These are phyloP conservation scores for Primulina eburnea DNA, from an alignment of 257 asterid species.

Conservation along the genomic window DNA sequence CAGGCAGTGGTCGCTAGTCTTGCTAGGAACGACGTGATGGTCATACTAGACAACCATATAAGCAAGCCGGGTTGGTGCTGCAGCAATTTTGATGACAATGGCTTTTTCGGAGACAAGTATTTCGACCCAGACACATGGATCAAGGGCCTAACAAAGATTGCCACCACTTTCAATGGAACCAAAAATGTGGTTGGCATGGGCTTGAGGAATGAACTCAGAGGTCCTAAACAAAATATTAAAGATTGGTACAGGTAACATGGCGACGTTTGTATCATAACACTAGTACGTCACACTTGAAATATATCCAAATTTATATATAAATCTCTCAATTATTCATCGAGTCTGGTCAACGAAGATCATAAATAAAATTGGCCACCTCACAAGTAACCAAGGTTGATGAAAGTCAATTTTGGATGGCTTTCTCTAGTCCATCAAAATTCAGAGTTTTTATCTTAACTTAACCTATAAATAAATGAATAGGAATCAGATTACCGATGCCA, in stretches of 20 bases:
- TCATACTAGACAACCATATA: slow-evolving; percentile 79
- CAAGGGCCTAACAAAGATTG: slow-evolving; percentile 67
- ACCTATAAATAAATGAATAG: too few relatives aligned
- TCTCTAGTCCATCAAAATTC: too few relatives aligned
- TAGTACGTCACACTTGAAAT: too few relatives aligned
- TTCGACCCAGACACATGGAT: slow-evolving; percentile 78
- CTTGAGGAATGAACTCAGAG: slow-evolving; percentile 88
- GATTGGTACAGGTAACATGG: slow-evolving; percentile 77
- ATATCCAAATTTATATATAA: too few relatives aligned
- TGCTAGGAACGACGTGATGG: slow-evolving; percentile 67
- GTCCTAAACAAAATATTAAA: slow-evolving; percentile 59
- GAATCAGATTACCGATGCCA: too few relatives aligned
- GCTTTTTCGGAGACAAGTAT: slow-evolving; percentile 83
- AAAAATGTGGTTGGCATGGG: slow-evolving; percentile 76
- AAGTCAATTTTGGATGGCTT: too few relatives aligned
- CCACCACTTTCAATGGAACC: slow-evolving; percentile 58
- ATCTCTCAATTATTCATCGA: too few relatives aligned
- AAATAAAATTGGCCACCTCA: too few relatives aligned
- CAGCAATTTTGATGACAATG: slow-evolving; percentile 75
- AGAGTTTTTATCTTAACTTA: neutral
- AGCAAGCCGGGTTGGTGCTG: slow-evolving; percentile 99
- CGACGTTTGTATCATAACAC: neutral
- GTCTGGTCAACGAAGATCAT: too few relatives aligned
- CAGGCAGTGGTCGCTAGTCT: slow-evolving; percentile 93
- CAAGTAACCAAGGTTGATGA: too few relatives aligned